Base-by-base conservation (phyloP, 306 rosid species). In the Trichosanthes truncata region DNA sequence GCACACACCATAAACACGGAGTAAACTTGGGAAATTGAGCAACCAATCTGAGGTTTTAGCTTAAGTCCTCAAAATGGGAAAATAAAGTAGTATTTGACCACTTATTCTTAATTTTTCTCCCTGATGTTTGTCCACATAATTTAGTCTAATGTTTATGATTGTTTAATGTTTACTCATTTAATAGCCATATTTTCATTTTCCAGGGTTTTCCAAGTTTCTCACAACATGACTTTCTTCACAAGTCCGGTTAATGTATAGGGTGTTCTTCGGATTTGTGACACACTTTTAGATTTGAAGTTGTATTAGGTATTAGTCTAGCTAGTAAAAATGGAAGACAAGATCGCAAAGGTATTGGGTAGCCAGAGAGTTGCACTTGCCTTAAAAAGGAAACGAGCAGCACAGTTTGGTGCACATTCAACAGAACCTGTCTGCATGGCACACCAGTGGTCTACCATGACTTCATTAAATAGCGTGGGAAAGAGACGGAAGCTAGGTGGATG, bases 321-420 rank as follows among this genome's bases (percentile, higher is more conserved):
- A 84, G 84, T 74, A 56, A 74, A 80, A 88, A 94, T 92, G 96
- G 90, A 92, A 78, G 23, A 85, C 84, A 84, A 86, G 43, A 76
- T 26, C 85, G 91, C 60, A 79, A 89, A 81, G 93, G 93, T 75
- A 86, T 92, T 67, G 94, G 98, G 85, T 90, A 49, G 69, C 51
- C 83, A n/a, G 48, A 75, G 76, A 69, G 91, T 40, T 80, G 51
- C 79, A 56, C 81, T 41, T 2, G 67, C 79, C 74, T 80, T 84
- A 63, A 93, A 94, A 80, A 86, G 93, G 75, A 94, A 90, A 82
- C 84, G 86, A 65, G 88, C 88, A 43, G 66, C 81, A 21, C 85
- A 69, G 67, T 60, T 43, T 81, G 91, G 81, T 86, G 61, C 81
- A 31, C 61, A 78, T 83, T 71, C 68, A 26, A 76, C 82, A 45